Conservation (phyloP, 192 early-diverging fungal genomes). For the Mortierella claussenii region DNA sequence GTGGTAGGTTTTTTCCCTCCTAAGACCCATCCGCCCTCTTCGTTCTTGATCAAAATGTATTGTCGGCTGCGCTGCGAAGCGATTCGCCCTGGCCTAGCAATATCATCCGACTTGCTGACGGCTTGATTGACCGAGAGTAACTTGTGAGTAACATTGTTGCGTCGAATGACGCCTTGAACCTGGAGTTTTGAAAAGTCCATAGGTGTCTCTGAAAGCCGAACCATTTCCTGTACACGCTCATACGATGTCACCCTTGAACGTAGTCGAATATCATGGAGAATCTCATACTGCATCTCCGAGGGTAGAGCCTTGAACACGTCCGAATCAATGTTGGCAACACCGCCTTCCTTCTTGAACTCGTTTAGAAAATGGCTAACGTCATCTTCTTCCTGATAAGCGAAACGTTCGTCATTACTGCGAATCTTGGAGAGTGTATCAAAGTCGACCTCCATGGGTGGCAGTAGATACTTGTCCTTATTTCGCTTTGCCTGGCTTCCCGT, state of each 20-base stretch:
- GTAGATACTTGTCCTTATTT: slow-evolving; percentile 65
- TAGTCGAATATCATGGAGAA: slow-evolving; percentile 88
- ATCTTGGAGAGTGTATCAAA: slow-evolving; percentile 51
- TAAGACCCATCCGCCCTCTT: slow-evolving; percentile 79
- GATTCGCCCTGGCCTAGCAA: slow-evolving; percentile 67
- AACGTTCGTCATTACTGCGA: slow-evolving; percentile 45
- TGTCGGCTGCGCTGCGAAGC: slow-evolving; percentile 84
- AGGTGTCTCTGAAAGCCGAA: slow-evolving; percentile 71
- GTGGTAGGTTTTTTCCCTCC: slow-evolving; percentile 39
- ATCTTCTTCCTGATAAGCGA: slow-evolving; percentile 32
- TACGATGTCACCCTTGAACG: slow-evolving; percentile 83
- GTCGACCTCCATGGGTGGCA: slow-evolving; percentile 58
- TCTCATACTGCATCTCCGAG: slow-evolving; percentile 90
- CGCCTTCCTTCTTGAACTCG: slow-evolving; percentile 43
- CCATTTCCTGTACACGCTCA: slow-evolving; percentile 77
- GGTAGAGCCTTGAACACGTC: slow-evolving; percentile 78
- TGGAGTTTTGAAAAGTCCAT: slow-evolving; percentile 93
- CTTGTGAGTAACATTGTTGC: slow-evolving; percentile 89
- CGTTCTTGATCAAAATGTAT: slow-evolving; percentile 89
- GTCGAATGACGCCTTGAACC: slow-evolving; percentile 82
- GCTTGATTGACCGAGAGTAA: slow-evolving; percentile 59
- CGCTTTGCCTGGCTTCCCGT: slow-evolving; percentile 39
- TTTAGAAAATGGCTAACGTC: slow-evolving; percentile 24
- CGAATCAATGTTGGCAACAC: slow-evolving; percentile 82
- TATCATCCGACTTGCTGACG: slow-evolving; percentile 37